These are phyloP conservation scores for Plasmodium adleri DNA, from an alignment of 169 alveolate species.

Conservation along the genomic window DNA sequence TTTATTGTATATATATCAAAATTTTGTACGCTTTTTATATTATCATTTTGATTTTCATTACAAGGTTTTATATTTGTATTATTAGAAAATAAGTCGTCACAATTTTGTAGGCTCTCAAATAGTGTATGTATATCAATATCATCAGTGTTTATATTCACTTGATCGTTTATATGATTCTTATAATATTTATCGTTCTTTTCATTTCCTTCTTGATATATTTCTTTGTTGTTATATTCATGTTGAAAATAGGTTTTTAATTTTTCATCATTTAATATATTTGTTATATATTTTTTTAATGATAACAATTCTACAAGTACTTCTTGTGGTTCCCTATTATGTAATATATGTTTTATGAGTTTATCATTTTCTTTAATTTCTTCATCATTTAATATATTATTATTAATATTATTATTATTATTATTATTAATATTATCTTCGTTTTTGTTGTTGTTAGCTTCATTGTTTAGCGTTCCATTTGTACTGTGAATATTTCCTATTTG, in stretches of 20 bases:
- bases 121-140: slow-evolving; percentile 4
- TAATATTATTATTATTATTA: background rate
- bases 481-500: slow-evolving; percentile 20
- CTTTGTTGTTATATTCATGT: slow-evolving; percentile 12
- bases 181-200: background rate
- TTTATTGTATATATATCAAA: slow-evolving; percentile 39
- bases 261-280: slow-evolving; percentile 62
- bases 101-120: too few species aligned
- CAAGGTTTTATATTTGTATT: too few species aligned
- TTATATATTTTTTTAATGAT: slow-evolving; percentile 60
- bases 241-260: too few species aligned
- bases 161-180: slow-evolving; percentile 1
- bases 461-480: background rate
- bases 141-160: slow-evolving; percentile 1
- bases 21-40: background rate
- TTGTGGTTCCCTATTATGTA: slow-evolving; percentile 67
- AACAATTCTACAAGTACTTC: slow-evolving; percentile 60
- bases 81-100: too few species aligned
- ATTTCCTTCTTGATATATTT: background rate
- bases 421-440: too few species aligned
- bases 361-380: slow-evolving; percentile 63
- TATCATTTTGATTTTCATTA: slow-evolving; percentile 7
- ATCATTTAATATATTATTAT: slow-evolving; percentile 19
- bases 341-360: slow-evolving; percentile 47
- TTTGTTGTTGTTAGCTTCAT: background rate